Evolutionary conservation across 768 basidiomycete genomes (phyloP), one percentile per base, ranked within the genome.

Genomic region (Termitomyces bulborhizus): DNA sequence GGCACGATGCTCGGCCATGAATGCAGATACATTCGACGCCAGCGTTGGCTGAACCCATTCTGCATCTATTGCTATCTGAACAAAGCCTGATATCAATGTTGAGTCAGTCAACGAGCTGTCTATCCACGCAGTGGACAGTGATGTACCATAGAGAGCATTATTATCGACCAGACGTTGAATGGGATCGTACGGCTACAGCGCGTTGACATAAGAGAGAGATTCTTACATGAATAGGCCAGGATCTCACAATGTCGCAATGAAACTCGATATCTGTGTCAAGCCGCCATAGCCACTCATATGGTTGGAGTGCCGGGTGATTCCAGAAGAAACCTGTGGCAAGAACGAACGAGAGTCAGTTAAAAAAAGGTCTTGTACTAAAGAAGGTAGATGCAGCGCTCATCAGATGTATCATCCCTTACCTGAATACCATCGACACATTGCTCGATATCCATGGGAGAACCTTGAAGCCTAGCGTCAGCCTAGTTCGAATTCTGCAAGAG

Each of bases 381-480:
- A 32, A 32, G 36, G 6, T n/a, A 29, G 29, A 40, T 32, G 39
- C 18, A n/a, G 24, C 27, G 32, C 29, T 36, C n/a, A 18, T 42
- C 44, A 44, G 27, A 46, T 37, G 24, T 31, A 21, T 27, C 32
- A 40, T 37, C 16, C 51, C 50, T 41, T 45, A 68, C 67, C 68
- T 45, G 68, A 69, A 41, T 69, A 69, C 49, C 59, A 69, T 49
- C 68, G 58, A 49, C 68, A 69, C 68, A 69, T 69, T 12, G 66
- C 58, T 12, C 68, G 64, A 57, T 69, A 69, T 21, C 66, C 68
- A 11, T 59, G 57, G 0, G 65, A 62, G 54, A 66, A 69, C 11
- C 66, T 67, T 39, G 26, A 40, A n/a, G 24, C 39, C 3, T 4
- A 32, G 11, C 16, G 41, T 51, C 51, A 52, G 15, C 13, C 9